Base-by-base conservation (phyloP, 352 stramenopile genomes). In the Phytopythium ostracodes region DNA sequence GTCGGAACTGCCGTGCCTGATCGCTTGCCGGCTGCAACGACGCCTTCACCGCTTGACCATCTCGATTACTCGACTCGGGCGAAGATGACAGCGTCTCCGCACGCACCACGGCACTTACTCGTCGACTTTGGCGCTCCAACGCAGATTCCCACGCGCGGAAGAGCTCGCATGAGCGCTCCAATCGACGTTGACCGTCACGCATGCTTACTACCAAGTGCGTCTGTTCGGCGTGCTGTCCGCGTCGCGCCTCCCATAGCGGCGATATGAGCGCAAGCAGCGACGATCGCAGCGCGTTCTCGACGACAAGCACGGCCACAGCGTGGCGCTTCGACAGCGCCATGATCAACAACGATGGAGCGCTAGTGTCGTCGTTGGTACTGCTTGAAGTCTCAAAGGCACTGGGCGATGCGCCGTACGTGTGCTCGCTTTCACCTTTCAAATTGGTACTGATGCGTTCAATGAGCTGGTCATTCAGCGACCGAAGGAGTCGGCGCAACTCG, bases 271-370 rank as follows among this genome's bases (percentile, higher is more conserved):
- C 18, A 4, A 79, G 46, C 22, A 85, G 63, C 14, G 44, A n/a
- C 6, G 51, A 36, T 20, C 55, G 64, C 11, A 81, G 46, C 10
- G 72, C 64, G 31, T 60, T 70, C 61, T 91, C 77, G 1, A 89
- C 64, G 14, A 79, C 33, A 20, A 88, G 35, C 0, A 51, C 47
- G 55, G 60, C 60, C 5, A 78, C 49, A 11, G 74, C 73, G 53
- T 76, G 77, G 6, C 79, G 77, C 54, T 89, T 88, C 0, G 54
- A 22, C 4, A 91, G 64, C 15, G 79, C 67, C 4, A 79, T 84
- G 15, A 87, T 67, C 31, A 91, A 63, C 20, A 91, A 64, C 22
- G 82, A 91, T 40, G 82, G 82, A 22, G 72, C 36, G 15, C 47
- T 53, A 10, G 52, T 25, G 10, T 50, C 59, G 59, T 51, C 25